These are phyloP conservation scores for Dioszegia hungarica DNA, from an alignment of 768 basidiomycete species.

Conservation along the genomic window DNA sequence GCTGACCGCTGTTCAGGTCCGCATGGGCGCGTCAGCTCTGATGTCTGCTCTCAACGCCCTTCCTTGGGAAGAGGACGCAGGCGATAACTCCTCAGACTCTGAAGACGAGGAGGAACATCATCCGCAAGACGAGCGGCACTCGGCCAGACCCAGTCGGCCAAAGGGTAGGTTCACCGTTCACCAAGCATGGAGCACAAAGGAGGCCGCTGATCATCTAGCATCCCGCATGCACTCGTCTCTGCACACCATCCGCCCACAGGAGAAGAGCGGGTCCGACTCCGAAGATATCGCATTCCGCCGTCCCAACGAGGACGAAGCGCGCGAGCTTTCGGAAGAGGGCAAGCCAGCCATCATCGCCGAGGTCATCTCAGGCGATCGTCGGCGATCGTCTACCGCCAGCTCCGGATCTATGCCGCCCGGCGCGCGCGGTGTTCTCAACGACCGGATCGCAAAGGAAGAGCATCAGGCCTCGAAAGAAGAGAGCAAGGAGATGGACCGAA, in stretches of 20 bases:
- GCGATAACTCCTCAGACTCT: not conserved
- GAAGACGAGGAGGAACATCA: slow-evolving; percentile 22
- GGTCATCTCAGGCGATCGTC: not conserved
- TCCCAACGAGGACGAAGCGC: not conserved
- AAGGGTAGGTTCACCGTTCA: slow-evolving; percentile 15
- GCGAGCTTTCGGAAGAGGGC: slow-evolving; percentile 1
- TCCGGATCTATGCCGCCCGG: not conserved
- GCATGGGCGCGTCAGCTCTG: slow-evolving; percentile 43
- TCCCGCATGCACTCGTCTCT: slow-evolving; percentile 33
- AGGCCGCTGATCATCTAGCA: slow-evolving; percentile 14
- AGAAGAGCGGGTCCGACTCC: too few species aligned
- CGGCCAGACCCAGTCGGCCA: slow-evolving; percentile 7
- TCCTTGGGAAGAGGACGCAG: slow-evolving; percentile 34
- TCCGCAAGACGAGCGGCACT: slow-evolving; percentile 1
- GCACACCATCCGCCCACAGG: slow-evolving; percentile 39
- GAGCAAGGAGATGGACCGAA: slow-evolving; percentile 22
- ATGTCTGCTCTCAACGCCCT: slow-evolving; percentile 40
- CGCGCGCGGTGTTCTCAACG: slow-evolving; percentile 10
- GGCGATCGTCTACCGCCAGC: not conserved
- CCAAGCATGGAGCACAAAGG: not conserved
- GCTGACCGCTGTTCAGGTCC: too few species aligned
- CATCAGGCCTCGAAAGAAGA: slow-evolving; percentile 21
- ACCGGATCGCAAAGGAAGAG: slow-evolving; percentile 27
- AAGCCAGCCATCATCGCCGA: slow-evolving; percentile 8
- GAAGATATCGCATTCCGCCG: slow-evolving; percentile 28